These are phyloP conservation scores for Myxozyma neotropica DNA, from an alignment of 805 yeast genomes.

Conservation along the genomic window DNA sequence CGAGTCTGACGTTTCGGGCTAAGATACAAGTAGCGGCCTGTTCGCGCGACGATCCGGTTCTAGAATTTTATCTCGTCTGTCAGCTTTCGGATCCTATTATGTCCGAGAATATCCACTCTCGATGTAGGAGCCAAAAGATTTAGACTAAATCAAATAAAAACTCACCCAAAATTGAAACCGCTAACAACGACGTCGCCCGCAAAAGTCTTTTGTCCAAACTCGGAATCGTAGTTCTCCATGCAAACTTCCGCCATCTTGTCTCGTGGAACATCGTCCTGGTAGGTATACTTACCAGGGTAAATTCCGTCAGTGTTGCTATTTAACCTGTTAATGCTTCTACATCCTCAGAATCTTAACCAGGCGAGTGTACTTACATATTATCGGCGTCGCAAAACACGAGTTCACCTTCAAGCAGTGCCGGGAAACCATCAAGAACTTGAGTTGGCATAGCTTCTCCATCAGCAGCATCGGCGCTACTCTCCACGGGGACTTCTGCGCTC, in stretches of 20 bases:
- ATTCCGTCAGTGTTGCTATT: slow-evolving; percentile 92
- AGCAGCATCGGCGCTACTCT: slow-evolving; percentile 42
- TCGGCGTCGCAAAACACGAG: slow-evolving; percentile 95
- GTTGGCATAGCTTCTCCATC: slow-evolving; percentile 51
- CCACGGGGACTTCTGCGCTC: slow-evolving; percentile 41
- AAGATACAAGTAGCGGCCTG: slow-evolving; percentile 99
- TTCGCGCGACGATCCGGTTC: slow-evolving; percentile 95
- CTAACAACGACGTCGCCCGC: slow-evolving; percentile 88
- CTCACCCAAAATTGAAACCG: slow-evolving; percentile 86
- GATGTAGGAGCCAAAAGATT: neutral
- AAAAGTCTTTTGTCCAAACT: slow-evolving; percentile 76
- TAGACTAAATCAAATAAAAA: neutral
- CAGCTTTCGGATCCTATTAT: neutral
- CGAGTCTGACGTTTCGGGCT: slow-evolving; percentile 89
- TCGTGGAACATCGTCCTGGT: slow-evolving; percentile 93
- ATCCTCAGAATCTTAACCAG: neutral
- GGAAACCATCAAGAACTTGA: slow-evolving; percentile 89
- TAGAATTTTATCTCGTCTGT: neutral
- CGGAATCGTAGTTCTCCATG: slow-evolving; percentile 97
- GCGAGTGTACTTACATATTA: slow-evolving; percentile 38
- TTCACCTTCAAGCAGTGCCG: slow-evolving; percentile 85
- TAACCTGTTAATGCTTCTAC: slow-evolving; percentile 46
- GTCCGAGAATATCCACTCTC: neutral
- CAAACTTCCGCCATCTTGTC: slow-evolving; percentile 98
- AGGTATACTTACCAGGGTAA: slow-evolving; percentile 98